Evolutionary conservation across 1,284 basidiomycete species (phyloP), one percentile per base, ranked within the genome.

Genomic region (Heterobasidion irregulare): DNA sequence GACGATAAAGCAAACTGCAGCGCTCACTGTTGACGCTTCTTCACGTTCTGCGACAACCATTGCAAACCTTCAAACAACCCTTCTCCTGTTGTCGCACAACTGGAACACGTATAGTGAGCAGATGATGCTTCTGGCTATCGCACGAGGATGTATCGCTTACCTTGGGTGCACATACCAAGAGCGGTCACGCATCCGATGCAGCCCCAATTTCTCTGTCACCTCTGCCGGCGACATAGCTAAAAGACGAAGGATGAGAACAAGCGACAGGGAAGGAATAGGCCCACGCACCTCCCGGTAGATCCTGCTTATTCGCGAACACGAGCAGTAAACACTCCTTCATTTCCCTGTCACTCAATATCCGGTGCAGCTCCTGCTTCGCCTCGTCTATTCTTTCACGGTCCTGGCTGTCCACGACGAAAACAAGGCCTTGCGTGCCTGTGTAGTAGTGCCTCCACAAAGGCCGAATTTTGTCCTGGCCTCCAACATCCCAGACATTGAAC

Each of bases 401-500:
- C 66, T 94, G 84, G 64, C 87, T 86, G 73, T 89, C 86, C 51
- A 98, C 84, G 54, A 98, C 86, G 73, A 98, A 99, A 63, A 99
- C 97, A 71, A 99, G 93, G 64, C 96, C 97, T 75, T 99, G 97
- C 32, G 97, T 99, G 73, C 97, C 98, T 62, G 97, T 98, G 82
- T 86, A 83, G 80, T 98, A 98, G 73, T 98, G 96, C 72, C 97
- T 82, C 96, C 96, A 99, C 54, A 99, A 78, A 50, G 97, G 97
- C 60, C 97, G 82, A 66, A 98, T 98, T 81, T 98, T 98, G 77
- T 98, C 95, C 74, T 98, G 95, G 43, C 95, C 97, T 70, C 97
- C 97, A 57, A 99, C 97, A 71, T 99, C 97, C 97, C 97, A 99
- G 26, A 99, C 97, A 66, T 97, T 99, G 80, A 99, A 99, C 69